Conservation (phyloP, 108 stramenopile genomes). For the Bacterosira constricta region DNA sequence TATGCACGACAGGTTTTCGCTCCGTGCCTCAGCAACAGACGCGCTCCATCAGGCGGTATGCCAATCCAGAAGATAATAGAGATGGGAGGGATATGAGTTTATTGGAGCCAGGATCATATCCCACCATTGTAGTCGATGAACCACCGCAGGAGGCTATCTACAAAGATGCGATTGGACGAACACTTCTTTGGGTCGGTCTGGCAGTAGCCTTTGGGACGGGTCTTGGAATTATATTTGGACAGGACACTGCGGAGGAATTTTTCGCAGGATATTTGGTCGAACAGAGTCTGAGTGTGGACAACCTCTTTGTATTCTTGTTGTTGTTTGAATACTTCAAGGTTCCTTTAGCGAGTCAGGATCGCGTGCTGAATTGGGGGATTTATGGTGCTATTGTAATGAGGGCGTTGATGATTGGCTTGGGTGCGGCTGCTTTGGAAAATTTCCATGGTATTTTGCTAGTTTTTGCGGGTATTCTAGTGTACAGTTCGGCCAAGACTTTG, state of each 20-base stretch:
- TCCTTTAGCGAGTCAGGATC: slow-evolving; percentile 69
- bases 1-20: background rate
- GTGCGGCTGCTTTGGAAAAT: slow-evolving; percentile 84
- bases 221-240: slow-evolving; percentile 39
- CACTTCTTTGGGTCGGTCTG: slow-evolving; percentile 69
- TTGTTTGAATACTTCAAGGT: slow-evolving; percentile 91
- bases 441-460: slow-evolving; percentile 86
- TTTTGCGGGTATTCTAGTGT: slow-evolving; percentile 90
- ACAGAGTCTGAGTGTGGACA: slow-evolving; percentile 88
- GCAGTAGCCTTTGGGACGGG: slow-evolving; percentile 67
- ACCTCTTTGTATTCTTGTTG: slow-evolving; percentile 89
- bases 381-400: slow-evolving; percentile 90
- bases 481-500: slow-evolving; percentile 75
- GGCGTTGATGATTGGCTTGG: slow-evolving; percentile 92
- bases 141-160: slow-evolving; percentile 47
- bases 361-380: slow-evolving; percentile 88
- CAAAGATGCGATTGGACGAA: slow-evolving; percentile 69
- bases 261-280: slow-evolving; percentile 90
- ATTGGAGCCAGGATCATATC: slow-evolving; percentile 21
- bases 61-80: background rate
- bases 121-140: slow-evolving; percentile 34
- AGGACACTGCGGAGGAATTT: slow-evolving; percentile 72
- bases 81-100: slow-evolving; percentile 1
- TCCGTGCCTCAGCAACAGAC: background rate
- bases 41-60: background rate